phyloP scores from a whole-genome alignment of 2,329 filamentous ascomycete genomes.

The Alternaria incomplexa region DNA sequence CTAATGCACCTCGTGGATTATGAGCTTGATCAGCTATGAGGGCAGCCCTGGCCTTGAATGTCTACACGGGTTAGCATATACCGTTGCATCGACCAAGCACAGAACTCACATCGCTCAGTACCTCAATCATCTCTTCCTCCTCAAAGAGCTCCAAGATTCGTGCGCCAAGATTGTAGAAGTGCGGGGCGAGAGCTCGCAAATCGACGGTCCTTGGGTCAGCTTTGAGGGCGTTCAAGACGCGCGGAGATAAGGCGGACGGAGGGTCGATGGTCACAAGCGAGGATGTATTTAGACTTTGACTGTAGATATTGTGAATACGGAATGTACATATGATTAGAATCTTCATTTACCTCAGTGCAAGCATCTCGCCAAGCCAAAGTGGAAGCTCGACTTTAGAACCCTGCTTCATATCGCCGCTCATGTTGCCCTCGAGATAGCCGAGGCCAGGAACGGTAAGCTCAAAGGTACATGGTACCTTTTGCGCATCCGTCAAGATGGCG shows the following conservation, averaged over 20 bases:
- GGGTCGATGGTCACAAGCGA: constrained; percentile 74
- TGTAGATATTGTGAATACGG: constrained; percentile 13
- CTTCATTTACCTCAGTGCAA: constrained; percentile 68
- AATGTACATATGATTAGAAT: background rate
- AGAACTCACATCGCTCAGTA: constrained; percentile 51
- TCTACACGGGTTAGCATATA: constrained; percentile 51
- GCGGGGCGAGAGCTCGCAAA: constrained; percentile 78
- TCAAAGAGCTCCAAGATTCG: constrained; percentile 91
- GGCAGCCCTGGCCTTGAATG: constrained; percentile 79
- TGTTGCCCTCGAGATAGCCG: constrained; percentile 87
- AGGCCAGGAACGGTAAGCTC: constrained; percentile 86
- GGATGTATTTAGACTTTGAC: constrained; percentile 45
- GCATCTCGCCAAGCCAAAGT: constrained; percentile 93
- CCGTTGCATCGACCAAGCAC: background rate
- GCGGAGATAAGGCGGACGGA: constrained; percentile 75
- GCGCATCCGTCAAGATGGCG: constrained; percentile 82
- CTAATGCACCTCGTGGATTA: constrained; percentile 74
- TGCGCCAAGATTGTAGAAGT: constrained; percentile 87
- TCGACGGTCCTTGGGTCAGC: constrained; percentile 88
- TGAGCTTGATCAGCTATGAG: constrained; percentile 89
- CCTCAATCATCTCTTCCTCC: constrained; percentile 78
- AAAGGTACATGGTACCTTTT: constrained; percentile 97
- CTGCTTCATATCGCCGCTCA: constrained; percentile 73
- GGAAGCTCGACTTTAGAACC: constrained; percentile 83
- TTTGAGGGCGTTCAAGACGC: constrained; percentile 87